Percentiles rank a stretch among this genome's conserved stretches.
Conservation (phyloP, 208 protist genomes). For the Leishmania gerbilli region DNA sequence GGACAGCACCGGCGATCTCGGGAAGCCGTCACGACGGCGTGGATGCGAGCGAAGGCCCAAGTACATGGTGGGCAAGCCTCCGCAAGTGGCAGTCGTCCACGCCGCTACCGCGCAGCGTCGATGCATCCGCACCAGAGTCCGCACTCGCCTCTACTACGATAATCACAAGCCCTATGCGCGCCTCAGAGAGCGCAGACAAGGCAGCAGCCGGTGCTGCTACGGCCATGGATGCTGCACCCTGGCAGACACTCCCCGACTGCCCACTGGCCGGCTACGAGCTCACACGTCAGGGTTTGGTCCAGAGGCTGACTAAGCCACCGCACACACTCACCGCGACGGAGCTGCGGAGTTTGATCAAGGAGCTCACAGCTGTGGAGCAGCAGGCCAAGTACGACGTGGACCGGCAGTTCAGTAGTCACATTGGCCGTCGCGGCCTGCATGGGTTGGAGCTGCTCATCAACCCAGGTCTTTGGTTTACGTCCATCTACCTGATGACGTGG, state of each 20-base stretch:
- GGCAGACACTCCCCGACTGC: constrained; percentile 42
- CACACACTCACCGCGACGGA: constrained; percentile 44
- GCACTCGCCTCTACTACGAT: not conserved
- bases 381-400: constrained; percentile 69
- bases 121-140: not conserved
- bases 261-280: constrained; percentile 70
- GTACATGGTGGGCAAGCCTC: constrained; percentile 1
- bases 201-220: not conserved
- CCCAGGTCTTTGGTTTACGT: constrained; percentile 54
- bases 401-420: constrained; percentile 42
- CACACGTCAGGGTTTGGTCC: constrained; percentile 46
- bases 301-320: constrained; percentile 37
- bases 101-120: not conserved
- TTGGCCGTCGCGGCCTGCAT: constrained; percentile 49
- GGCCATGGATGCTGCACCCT: constrained; percentile 3
- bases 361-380: constrained; percentile 69
- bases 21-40: not conserved
- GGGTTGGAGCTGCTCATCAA: constrained; percentile 68
- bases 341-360: constrained; percentile 47
- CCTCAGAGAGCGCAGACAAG: not conserved
- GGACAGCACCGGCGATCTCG: not conserved
- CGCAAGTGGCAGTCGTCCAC: not conserved
- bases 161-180: not conserved
- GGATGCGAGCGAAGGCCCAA: not conserved
- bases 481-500: constrained; percentile 74